Evolutionary conservation across 257 asterid species (phyloP).

Genomic region (Lycium ferocissimum): DNA sequence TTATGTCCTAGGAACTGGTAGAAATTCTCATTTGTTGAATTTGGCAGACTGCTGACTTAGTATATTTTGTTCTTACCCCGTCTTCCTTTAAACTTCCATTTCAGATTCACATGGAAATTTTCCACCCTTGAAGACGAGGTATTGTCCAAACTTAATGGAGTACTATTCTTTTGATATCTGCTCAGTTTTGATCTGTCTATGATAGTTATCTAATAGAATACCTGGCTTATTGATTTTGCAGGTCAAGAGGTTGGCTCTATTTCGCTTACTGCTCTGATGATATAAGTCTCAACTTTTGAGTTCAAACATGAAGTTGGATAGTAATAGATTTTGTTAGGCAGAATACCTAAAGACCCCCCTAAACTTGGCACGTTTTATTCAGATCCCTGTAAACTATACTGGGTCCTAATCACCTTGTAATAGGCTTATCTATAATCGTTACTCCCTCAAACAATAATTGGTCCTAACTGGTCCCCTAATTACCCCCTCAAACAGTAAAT

Average conservation of each 20-base stretch:
- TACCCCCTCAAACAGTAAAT: too few relatives aligned
- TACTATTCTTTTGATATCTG: background rate
- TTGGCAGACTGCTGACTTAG: background rate
- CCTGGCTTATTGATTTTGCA: slow-evolving; percentile 49
- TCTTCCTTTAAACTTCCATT: slow-evolving; percentile 30
- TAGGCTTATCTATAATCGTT: too few relatives aligned
- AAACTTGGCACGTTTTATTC: too few relatives aligned
- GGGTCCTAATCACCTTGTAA: too few relatives aligned
- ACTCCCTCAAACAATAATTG: too few relatives aligned
- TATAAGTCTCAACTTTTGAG: slow-evolving; percentile 29
- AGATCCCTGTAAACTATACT: too few relatives aligned
- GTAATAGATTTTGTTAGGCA: background rate
- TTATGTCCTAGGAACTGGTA: too few relatives aligned
- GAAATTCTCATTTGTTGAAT: background rate
- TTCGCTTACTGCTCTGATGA: slow-evolving; percentile 29
- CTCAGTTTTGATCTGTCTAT: background rate
- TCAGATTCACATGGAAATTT: slow-evolving; percentile 84
- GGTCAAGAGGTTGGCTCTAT: slow-evolving; percentile 77
- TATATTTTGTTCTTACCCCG: background rate
- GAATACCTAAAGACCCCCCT: too few relatives aligned
- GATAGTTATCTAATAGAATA: background rate
- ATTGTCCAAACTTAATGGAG: background rate
- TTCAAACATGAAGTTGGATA: background rate
- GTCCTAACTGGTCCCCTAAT: too few relatives aligned
- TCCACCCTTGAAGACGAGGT: slow-evolving; percentile 60